Conservation (phyloP, 495 filamentous ascomycete genomes). For the Umbilicaria muhlenbergii region DNA sequence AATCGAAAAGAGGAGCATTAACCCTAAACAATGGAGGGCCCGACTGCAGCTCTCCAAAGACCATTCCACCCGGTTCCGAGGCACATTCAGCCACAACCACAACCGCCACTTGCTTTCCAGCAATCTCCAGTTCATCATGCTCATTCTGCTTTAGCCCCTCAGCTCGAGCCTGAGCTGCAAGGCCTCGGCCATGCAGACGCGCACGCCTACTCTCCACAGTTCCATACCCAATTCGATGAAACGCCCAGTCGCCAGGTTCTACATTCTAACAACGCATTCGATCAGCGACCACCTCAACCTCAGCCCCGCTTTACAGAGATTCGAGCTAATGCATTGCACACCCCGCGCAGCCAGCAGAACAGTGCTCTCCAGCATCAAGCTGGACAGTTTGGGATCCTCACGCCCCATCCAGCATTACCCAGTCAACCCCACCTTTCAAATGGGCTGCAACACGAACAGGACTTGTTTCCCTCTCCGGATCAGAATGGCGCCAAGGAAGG, state of each 20-base stretch:
- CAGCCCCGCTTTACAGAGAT: slow-evolving; percentile 15
- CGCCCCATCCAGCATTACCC: slow-evolving; percentile 11
- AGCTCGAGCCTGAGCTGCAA: slow-evolving; percentile 22
- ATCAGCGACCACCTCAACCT: slow-evolving; percentile 15
- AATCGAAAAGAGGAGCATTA: too few species aligned
- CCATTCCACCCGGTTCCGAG: too few species aligned
- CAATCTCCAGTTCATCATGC: slow-evolving; percentile 5
- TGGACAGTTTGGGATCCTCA: slow-evolving; percentile 31
- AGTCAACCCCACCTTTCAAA: slow-evolving; percentile 18
- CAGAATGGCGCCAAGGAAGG: slow-evolving; percentile 16
- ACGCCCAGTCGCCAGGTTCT: slow-evolving; percentile 20
- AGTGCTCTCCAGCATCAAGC: slow-evolving; percentile 2
- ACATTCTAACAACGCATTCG: slow-evolving; percentile 20
- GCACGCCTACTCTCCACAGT: slow-evolving; percentile 25
- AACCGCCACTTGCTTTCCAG: slow-evolving; percentile 6
- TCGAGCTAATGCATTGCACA: slow-evolving; percentile 13
- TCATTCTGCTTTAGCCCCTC: slow-evolving; percentile 20
- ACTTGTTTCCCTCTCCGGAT: slow-evolving; percentile 17
- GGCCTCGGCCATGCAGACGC: slow-evolving; percentile 19
- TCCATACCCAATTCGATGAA: slow-evolving; percentile 17
- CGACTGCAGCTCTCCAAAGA: too few species aligned
- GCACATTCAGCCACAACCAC: not conserved
- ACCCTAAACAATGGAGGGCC: too few species aligned
- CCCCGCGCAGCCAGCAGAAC: slow-evolving; percentile 8
- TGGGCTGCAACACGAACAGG: slow-evolving; percentile 22